Percentiles rank a stretch among this genome's conserved stretches.
Conservation (phyloP, 495 filamentous ascomycete genomes). For the Penicillium soppii region DNA sequence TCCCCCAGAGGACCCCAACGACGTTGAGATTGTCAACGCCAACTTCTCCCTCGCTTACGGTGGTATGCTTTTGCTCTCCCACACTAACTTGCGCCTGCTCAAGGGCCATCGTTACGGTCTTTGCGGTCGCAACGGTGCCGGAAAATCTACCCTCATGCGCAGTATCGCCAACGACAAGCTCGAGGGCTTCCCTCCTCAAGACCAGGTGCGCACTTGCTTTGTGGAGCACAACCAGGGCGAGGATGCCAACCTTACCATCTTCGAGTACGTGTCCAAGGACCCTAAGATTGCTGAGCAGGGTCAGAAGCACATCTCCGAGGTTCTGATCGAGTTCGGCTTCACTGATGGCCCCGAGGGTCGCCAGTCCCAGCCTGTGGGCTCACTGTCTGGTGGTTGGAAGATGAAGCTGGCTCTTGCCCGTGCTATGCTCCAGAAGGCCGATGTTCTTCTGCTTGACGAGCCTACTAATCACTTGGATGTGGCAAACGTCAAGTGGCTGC, state of each 20-base stretch:
- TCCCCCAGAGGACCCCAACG: slow-evolving; percentile 78
- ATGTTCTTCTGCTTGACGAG: slow-evolving; percentile 95
- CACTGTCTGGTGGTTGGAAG: slow-evolving; percentile 99
- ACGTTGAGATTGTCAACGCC: slow-evolving; percentile 94
- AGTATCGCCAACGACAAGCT: slow-evolving; percentile 94
- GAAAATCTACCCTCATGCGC: slow-evolving; percentile 98
- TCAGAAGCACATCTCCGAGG: slow-evolving; percentile 73
- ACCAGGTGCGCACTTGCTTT: slow-evolving; percentile 91
- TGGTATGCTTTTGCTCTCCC: slow-evolving; percentile 94
- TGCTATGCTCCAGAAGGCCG: slow-evolving; percentile 94
- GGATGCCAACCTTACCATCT: slow-evolving; percentile 90
- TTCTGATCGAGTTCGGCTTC: slow-evolving; percentile 91
- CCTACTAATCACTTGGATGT: slow-evolving; percentile 99
- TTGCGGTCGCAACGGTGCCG: slow-evolving; percentile 93
- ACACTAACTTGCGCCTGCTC: slow-evolving; percentile 90
- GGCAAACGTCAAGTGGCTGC: slow-evolving; percentile 91
- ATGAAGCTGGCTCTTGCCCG: slow-evolving; percentile 98
- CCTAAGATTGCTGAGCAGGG: slow-evolving; percentile 74
- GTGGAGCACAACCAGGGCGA: slow-evolving; percentile 99
- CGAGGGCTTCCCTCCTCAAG: slow-evolving; percentile 91
- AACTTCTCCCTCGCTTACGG: slow-evolving; percentile 98
- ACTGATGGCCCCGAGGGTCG: slow-evolving; percentile 84
- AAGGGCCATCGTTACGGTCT: slow-evolving; percentile 98
- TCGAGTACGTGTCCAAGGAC: slow-evolving; percentile 86
- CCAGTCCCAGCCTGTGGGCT: slow-evolving; percentile 84